Conservation (phyloP, 768 basidiomycete species). For the Gautieria morchelliformis region DNA sequence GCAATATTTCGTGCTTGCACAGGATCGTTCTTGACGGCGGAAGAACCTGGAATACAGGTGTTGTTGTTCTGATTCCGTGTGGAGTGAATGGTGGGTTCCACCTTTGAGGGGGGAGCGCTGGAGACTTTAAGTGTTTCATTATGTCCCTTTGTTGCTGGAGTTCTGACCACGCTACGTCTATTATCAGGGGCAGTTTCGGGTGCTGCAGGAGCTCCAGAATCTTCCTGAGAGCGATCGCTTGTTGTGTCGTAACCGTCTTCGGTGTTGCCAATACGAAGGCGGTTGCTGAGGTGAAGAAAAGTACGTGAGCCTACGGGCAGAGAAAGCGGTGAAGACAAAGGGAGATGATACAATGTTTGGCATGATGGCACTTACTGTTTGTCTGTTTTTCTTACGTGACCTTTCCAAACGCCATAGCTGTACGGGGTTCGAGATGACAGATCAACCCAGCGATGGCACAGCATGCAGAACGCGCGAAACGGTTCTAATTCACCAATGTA, state of each 20-base stretch:
- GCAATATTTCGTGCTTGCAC: too few species aligned
- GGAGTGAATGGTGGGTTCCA: neutral
- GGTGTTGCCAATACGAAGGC: neutral
- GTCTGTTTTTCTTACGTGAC: slow-evolving; percentile 1
- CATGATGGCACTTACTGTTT: slow-evolving; percentile 1
- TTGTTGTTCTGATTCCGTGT: neutral
- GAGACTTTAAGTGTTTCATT: neutral
- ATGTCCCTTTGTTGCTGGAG: neutral
- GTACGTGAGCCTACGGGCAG: neutral
- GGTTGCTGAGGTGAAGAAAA: neutral
- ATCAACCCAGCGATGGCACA: slow-evolving; percentile 3
- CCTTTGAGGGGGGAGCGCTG: neutral
- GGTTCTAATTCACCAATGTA: slow-evolving; percentile 57
- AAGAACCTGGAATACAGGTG: neutral
- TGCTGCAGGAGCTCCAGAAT: neutral
- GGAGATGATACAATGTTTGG: neutral
- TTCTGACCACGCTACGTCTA: neutral
- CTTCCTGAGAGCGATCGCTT: neutral
- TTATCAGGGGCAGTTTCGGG: neutral
- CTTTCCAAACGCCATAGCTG: slow-evolving; percentile 8
- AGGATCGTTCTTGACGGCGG: neutral
- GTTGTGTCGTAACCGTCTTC: slow-evolving; percentile 2
- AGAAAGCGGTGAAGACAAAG: neutral
- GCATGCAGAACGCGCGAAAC: slow-evolving; percentile 4
- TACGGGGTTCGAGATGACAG: slow-evolving; percentile 3